Percentiles rank a stretch among this genome's conserved stretches.
Conservation (phyloP, 148 eudicot species). For the Vaccinium corymbosum region DNA sequence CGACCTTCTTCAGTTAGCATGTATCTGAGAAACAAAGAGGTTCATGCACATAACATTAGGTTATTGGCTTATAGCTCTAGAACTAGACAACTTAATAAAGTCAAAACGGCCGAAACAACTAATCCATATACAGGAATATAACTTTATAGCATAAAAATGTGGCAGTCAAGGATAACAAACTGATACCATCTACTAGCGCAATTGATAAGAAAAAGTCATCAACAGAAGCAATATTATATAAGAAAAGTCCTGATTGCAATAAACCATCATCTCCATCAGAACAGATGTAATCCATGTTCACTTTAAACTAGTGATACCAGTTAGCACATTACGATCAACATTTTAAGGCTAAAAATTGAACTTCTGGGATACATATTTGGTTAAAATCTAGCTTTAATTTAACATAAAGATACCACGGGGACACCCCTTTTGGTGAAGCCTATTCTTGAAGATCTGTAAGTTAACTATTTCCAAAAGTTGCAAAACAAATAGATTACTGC, state of each 20-base stretch:
- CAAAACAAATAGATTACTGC: neutral
- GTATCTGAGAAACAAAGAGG: conserved; percentile 48
- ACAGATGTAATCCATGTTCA: neutral
- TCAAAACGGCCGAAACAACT: neutral
- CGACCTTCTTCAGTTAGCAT: conserved; percentile 76
- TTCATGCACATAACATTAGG: neutral
- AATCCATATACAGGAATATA: neutral
- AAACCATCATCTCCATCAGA: conserved; percentile 6
- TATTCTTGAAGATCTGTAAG: neutral
- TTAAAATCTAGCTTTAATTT: neutral
- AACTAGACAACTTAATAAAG: neutral
- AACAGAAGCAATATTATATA: neutral
- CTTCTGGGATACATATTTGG: neutral
- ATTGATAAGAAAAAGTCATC: neutral
- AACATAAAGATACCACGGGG: neutral
- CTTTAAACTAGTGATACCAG: neutral
- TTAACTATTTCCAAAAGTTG: neutral
- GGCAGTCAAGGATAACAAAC: neutral
- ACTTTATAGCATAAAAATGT: neutral
- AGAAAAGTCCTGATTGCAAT: neutral
- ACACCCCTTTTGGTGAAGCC: neutral
- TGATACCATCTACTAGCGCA: neutral
- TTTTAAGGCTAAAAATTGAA: neutral
- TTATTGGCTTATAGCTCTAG: neutral
- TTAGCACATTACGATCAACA: neutral